phyloP scores from a whole-genome alignment of 2,329 filamentous ascomycete species.

The Amphichorda felina region DNA sequence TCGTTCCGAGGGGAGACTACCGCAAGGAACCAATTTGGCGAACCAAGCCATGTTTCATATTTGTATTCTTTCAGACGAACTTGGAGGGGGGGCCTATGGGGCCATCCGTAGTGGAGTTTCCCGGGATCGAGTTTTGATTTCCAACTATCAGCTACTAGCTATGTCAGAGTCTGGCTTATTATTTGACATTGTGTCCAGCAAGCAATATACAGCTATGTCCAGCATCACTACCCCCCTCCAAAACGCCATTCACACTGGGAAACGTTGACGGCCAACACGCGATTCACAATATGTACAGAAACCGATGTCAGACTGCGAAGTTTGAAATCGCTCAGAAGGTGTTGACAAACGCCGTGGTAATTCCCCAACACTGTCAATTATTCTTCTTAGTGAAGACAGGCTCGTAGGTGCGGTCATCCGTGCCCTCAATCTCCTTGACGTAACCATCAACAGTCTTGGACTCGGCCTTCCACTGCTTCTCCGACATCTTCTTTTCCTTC shows the following conservation, averaged over 20 bases:
- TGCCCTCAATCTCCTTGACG: slow-evolving; percentile 56
- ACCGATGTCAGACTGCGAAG: too few species aligned
- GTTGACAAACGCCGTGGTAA: too few species aligned
- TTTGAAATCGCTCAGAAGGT: too few species aligned
- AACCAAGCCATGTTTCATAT: neutral
- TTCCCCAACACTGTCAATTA: too few species aligned
- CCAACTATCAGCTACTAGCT: too few species aligned
- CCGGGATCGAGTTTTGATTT: neutral
- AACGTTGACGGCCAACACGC: neutral
- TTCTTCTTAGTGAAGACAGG: slow-evolving; percentile 32
- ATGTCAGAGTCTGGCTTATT: too few species aligned
- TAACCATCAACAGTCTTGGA: slow-evolving; percentile 63
- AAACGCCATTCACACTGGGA: neutral
- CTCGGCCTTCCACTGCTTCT: slow-evolving; percentile 70
- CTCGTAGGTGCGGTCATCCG: slow-evolving; percentile 37
- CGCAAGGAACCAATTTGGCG: neutral
- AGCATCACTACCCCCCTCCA: neutral
- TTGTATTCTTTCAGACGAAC: neutral
- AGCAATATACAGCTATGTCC: too few species aligned
- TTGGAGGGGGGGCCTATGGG: neutral
- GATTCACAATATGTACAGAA: neutral
- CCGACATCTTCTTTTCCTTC: slow-evolving; percentile 74
- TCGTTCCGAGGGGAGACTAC: neutral
- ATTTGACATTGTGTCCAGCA: too few species aligned
- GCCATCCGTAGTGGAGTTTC: neutral